Percentiles rank a stretch among this genome's conserved stretches.
phyloP scores from a whole-genome alignment of 2,329 filamentous ascomycete species.

The Ophiostoma piceae region DNA sequence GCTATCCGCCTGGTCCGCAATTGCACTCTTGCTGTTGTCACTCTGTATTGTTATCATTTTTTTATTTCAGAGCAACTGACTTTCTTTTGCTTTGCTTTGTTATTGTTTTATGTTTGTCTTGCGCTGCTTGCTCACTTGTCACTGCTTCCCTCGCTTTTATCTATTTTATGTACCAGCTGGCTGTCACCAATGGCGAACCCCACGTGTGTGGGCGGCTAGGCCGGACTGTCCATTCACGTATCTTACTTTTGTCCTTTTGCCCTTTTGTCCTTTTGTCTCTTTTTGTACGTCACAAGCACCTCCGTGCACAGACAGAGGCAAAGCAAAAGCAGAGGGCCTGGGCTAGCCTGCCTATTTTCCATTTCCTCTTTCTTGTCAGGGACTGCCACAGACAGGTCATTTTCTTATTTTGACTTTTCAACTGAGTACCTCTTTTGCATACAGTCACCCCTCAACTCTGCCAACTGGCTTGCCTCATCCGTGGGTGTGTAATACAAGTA shows the following conservation, averaged over 20 bases:
- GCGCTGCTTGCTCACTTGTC: no score
- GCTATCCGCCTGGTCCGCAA: not conserved
- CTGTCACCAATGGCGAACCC: slow-evolving; percentile 12
- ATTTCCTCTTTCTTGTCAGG: not conserved
- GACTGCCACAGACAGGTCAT: not conserved
- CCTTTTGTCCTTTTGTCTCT: not conserved
- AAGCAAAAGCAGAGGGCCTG: not conserved
- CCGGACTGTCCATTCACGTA: slow-evolving; percentile 14
- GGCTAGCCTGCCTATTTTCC: not conserved
- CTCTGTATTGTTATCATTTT: not conserved
- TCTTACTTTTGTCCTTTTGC: slow-evolving; percentile 3
- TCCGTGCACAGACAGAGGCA: not conserved
- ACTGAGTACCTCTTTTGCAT: not conserved
- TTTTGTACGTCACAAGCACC: not conserved
- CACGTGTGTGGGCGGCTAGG: slow-evolving; percentile 14
- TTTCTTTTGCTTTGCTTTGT: not conserved
- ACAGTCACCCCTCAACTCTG: not conserved
- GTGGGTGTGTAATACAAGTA: not conserved
- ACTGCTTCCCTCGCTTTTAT: not conserved
- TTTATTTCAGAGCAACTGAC: no score
- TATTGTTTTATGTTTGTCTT: not conserved
- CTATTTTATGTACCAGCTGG: slow-evolving; percentile 9
- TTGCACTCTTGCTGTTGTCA: not conserved
- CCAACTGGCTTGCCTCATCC: not conserved
- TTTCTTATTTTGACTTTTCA: not conserved